phyloP scores from a whole-genome alignment of 1,284 basidiomycete genomes.

The Mycena sp. region DNA sequence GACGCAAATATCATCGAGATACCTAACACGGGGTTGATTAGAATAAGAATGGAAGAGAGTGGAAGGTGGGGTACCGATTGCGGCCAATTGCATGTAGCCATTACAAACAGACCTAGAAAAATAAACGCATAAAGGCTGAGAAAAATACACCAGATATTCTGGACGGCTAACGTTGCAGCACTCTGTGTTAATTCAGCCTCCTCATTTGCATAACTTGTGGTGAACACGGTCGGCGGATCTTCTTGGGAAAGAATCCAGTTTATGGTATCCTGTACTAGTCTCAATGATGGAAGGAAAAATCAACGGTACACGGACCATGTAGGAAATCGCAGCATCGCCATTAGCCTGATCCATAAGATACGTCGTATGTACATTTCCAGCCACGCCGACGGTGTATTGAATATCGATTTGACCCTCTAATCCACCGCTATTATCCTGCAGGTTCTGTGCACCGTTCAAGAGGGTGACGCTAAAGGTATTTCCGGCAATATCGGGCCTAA shows the following conservation, averaged over 20 bases:
- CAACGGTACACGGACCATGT: conserved; percentile 15
- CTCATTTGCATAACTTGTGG: conserved; percentile 15
- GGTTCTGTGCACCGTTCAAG: conserved; percentile 16
- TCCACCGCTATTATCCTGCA: conserved; percentile 19
- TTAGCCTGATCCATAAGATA: conserved; percentile 8
- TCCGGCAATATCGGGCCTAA: conserved; percentile 19
- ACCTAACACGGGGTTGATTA: conserved; percentile 4
- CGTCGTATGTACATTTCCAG: conserved; percentile 16
- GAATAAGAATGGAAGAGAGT: background rate
- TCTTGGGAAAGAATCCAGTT: conserved; percentile 19
- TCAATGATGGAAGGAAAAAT: conserved; percentile 2
- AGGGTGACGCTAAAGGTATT: conserved; percentile 11
- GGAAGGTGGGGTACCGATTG: conserved; percentile 11
- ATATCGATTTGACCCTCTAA: conserved; percentile 16
- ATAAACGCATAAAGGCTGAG: background rate
- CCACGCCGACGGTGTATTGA: conserved; percentile 21
- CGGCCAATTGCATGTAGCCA: conserved; percentile 23
- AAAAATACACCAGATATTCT: conserved; percentile 5
- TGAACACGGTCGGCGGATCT: conserved; percentile 18
- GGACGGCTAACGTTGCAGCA: conserved; percentile 11
- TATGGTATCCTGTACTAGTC: conserved; percentile 13
- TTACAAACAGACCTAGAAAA: conserved; percentile 20
- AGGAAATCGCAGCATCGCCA: conserved; percentile 8
- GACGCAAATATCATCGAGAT: conserved; percentile 24
- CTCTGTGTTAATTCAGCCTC: conserved; percentile 5